Percentiles rank a stretch among this genome's conserved stretches.
Conservation (phyloP, 1,284 basidiomycete genomes). For the Spongispora temasekensis region DNA sequence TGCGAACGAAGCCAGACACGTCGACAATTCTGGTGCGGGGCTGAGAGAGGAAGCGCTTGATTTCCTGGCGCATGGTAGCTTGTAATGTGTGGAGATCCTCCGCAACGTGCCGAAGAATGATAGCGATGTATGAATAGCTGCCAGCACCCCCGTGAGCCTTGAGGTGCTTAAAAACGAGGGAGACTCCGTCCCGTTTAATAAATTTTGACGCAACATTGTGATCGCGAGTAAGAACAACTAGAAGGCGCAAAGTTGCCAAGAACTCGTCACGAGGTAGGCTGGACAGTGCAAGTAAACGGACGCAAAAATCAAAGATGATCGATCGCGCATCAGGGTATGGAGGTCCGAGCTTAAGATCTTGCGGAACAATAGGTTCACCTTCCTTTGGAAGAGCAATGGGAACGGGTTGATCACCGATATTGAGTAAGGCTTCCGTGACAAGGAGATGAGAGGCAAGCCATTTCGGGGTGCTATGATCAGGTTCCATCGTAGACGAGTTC, state of each 20-base stretch:
- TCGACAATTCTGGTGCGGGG: slow-evolving; percentile 74
- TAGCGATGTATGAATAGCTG: slow-evolving; percentile 82
- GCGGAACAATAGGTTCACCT: slow-evolving; percentile 57
- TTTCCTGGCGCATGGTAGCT: slow-evolving; percentile 79
- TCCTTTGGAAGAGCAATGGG: slow-evolving; percentile 65
- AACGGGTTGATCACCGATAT: slow-evolving; percentile 71
- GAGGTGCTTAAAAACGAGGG: slow-evolving; percentile 66
- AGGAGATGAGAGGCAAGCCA: slow-evolving; percentile 87
- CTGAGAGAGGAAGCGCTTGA: slow-evolving; percentile 75
- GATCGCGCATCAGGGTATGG: slow-evolving; percentile 60
- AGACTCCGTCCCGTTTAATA: slow-evolving; percentile 63
- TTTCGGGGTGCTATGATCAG: slow-evolving; percentile 59
- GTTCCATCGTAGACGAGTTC: slow-evolving; percentile 50
- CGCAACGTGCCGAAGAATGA: slow-evolving; percentile 88
- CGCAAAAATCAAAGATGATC: slow-evolving; percentile 72
- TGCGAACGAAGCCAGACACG: slow-evolving; percentile 72
- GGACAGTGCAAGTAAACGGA: slow-evolving; percentile 64
- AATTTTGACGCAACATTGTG: slow-evolving; percentile 60
- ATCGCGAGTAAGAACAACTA: slow-evolving; percentile 82
- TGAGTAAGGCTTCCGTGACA: slow-evolving; percentile 80
- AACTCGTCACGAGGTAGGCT: slow-evolving; percentile 76
- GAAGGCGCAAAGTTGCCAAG: slow-evolving; percentile 74
- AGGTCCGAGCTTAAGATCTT: slow-evolving; percentile 60
- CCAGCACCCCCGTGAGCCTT: slow-evolving; percentile 60
- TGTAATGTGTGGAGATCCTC: slow-evolving; percentile 75